Evolutionary conservation across 176 grass and related monocot species (phyloP).

Genomic region (Miscanthus lutarioriparius): DNA sequence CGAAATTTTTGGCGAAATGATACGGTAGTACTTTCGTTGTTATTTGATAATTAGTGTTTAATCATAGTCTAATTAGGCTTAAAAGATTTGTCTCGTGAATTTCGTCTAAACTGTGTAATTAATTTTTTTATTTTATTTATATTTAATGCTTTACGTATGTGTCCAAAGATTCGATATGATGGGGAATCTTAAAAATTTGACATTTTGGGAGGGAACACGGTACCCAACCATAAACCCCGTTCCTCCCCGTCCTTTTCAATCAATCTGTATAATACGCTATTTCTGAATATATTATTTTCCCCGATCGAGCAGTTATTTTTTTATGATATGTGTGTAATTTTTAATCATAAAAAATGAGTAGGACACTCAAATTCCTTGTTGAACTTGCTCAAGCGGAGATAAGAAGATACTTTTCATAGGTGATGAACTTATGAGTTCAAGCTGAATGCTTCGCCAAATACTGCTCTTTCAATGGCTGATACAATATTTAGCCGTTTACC

Average conservation of each 20-base stretch:
- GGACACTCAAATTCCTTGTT: not conserved
- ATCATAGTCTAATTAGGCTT: too few relatives aligned
- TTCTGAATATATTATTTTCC: not conserved
- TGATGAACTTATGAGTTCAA: not conserved
- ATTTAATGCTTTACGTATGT: too few relatives aligned
- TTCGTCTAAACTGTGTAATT: too few relatives aligned
- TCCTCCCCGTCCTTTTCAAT: not conserved
- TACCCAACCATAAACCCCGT: conserved; percentile 20
- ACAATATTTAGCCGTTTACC: not conserved
- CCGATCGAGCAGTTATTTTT: not conserved
- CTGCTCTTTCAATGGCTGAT: not conserved
- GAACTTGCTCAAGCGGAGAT: not conserved
- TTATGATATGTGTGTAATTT: not conserved
- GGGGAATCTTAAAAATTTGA: too few relatives aligned
- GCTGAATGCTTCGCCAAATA: not conserved
- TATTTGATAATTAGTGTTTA: too few relatives aligned
- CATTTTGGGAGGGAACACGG: too few relatives aligned
- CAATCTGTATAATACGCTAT: not conserved
- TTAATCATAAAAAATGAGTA: not conserved
- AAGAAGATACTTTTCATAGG: not conserved
- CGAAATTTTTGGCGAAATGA: too few relatives aligned
- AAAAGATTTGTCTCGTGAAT: too few relatives aligned
- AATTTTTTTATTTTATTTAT: too few relatives aligned
- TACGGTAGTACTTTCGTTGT: too few relatives aligned
- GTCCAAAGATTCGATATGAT: too few relatives aligned